Conservation (phyloP, 2,329 filamentous ascomycete genomes). For the Sclerotinia sclerotiorum region DNA sequence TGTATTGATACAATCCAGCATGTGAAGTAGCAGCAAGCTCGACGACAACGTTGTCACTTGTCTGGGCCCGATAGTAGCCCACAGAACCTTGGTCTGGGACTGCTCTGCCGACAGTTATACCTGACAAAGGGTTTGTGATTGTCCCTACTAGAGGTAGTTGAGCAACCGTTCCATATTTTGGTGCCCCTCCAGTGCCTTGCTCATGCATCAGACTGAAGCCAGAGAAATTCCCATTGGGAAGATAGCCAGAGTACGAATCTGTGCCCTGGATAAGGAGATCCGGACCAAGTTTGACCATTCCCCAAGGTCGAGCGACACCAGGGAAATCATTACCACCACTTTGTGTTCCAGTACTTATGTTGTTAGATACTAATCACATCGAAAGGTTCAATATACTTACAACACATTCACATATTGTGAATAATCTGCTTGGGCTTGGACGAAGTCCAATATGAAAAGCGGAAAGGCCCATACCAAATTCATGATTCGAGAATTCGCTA, state of each 20-base stretch:
- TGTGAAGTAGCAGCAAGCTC: constrained; percentile 58
- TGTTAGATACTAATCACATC: constrained; percentile 5
- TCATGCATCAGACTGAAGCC: constrained; percentile 66
- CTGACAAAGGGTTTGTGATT: constrained; percentile 54
- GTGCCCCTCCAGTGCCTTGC: constrained; percentile 65
- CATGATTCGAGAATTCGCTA: neutral
- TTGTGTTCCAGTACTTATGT: constrained; percentile 41
- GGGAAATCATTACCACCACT: constrained; percentile 49
- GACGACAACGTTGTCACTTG: constrained; percentile 56
- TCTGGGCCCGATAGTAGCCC: constrained; percentile 59
- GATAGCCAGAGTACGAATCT: constrained; percentile 56
- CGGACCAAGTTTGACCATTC: constrained; percentile 47
- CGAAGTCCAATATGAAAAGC: neutral
- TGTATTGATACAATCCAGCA: constrained; percentile 61
- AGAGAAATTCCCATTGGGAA: constrained; percentile 52
- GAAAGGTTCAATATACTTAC: constrained; percentile 23
- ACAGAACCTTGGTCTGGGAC: constrained; percentile 53
- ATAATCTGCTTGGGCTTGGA: constrained; percentile 26
- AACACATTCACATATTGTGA: constrained; percentile 37
- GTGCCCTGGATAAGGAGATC: constrained; percentile 46
- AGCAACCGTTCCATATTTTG: constrained; percentile 67
- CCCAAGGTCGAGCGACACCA: constrained; percentile 47
- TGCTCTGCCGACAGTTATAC: constrained; percentile 56
- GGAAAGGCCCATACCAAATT: neutral
- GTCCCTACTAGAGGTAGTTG: constrained; percentile 56